Evolutionary conservation across 306 rosid genomes (phyloP), one percentile per base, ranked within the genome.

Genomic region (Begonia fuchsioides): DNA sequence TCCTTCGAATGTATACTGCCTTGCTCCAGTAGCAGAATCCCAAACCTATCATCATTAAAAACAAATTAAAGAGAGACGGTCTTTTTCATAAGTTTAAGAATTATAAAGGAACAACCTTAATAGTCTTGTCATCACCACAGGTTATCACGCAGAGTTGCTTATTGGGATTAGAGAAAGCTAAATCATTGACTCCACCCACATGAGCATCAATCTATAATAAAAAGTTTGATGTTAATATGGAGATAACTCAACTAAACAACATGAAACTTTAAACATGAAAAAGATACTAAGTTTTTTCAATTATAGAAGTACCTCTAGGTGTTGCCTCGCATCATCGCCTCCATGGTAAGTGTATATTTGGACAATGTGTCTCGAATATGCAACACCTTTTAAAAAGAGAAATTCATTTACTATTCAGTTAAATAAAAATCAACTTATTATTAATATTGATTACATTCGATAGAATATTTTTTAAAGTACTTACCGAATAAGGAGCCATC

Each of bases 101-200:
- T 26, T 8, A 26, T 1, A 26, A 26, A 26, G 35, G 8, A 71
- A 78, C 35, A 47, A 84, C 97, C 83, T 90, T 84, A 56, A 90
- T 90, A 49, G 92, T 84, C 69, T 81, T 90, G 65, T 90, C 95
- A 51, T 90, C 97, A 19, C 97, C 97, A 32, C 97, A 90, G 41
- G 97, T 90, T 61, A 84, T 81, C 54, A 84, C 97, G 65, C 97
- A 90, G 15, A 84, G 90, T 66, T 81, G 95, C 69, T 88, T 81
- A 70, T 88, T 84, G 18, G 97, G 97, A 56, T 81, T 92, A 19
- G 97, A 81, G 74, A 90, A 90, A 47, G 97, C 95, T 9, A 90
- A 65, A 72, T 90, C 97, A 55, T 90, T 90, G 55, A 81, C 95
- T 68, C 97, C 97, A n/a, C 97, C 97, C 13, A 71, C 74, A 69